Percentiles rank a stretch among this genome's conserved stretches.
Evolutionary conservation across 208 protist genomes (phyloP).

Genomic region (Trypanosoma brucei): DNA sequence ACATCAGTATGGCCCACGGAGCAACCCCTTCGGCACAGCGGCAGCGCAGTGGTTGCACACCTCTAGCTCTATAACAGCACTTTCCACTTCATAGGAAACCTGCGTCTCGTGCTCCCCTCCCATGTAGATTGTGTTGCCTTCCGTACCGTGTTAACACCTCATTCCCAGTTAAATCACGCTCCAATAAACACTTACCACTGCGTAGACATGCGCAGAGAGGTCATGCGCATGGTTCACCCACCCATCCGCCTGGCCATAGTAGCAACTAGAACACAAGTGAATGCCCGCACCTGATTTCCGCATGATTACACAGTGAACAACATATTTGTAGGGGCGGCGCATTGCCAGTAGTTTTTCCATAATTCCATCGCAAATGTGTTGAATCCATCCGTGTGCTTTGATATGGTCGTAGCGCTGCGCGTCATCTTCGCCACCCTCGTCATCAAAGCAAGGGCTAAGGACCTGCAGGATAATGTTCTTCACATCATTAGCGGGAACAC

Average conservation of each 20-base stretch:
- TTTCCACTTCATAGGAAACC: too few species aligned
- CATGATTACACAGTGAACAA: constrained; percentile 79
- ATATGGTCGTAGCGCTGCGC: constrained; percentile 80
- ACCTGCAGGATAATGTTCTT: constrained; percentile 88
- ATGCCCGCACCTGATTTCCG: constrained; percentile 78
- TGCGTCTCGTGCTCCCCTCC: background rate
- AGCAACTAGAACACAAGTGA: constrained; percentile 81
- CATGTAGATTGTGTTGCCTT: background rate
- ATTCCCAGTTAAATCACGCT: constrained; percentile 50
- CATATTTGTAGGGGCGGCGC: constrained; percentile 84
- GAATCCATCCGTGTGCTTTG: constrained; percentile 65
- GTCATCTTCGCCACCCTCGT: constrained; percentile 60
- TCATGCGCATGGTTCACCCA: constrained; percentile 85
- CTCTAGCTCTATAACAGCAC: too few species aligned
- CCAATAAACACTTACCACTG: constrained; percentile 84
- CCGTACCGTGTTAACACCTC: background rate
- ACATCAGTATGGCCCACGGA: too few species aligned
- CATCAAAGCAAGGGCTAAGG: constrained; percentile 79
- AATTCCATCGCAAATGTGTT: constrained; percentile 80
- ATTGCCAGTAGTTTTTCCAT: constrained; percentile 73
- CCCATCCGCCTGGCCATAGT: constrained; percentile 73
- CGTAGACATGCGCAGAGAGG: constrained; percentile 78
- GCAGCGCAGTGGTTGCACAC: too few species aligned
- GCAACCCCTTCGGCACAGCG: too few species aligned
- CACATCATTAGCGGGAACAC: constrained; percentile 71